Base-by-base conservation (phyloP, 179 eudicot species). In the Drosera spatulata region DNA sequence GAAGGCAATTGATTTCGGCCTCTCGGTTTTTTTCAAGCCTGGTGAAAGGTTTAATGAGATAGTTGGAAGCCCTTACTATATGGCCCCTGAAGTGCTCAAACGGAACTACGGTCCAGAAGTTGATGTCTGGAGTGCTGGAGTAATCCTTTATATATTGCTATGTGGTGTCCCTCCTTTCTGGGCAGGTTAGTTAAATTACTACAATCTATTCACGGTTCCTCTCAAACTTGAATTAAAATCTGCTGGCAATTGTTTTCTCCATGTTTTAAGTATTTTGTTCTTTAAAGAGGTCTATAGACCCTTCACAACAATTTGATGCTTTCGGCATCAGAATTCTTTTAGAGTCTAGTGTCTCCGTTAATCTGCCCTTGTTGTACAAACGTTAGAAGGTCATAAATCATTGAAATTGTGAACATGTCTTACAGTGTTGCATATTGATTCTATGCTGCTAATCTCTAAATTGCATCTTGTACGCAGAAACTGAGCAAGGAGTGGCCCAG, bases 111-210 rank as follows among this genome's bases (percentile, higher is more conserved):
- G 97, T 48, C 95, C 89, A 12, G 89, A 90, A 79, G 71, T 90
- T 4, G 97, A 90, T 67, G 87, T 90, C 14, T 90, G 97, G 97
- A 90, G 97, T 75, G 97, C 97, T 66, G 95, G 95, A 50, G 97
- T 90, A 0, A 90, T 90, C 68, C 89, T 90, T 64, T 90, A 90
- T 70, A 90, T 90, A 55, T 77, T 90, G 77, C 73, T 90, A 6
- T 85, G 89, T 73, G 97, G 97, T 56, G 79, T 85, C 47, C 97
- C 97, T 3, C 97, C 97, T 47, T 90, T 90, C 68, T 90, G 97
- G 97, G 95, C 97, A 73, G 96, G 96, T 86, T 39, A 69, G 61
- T 57, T 13, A 46, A 45, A 15, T 33, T 6, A 22, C 33, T 22
- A 22, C 33, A 22, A 22, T 22, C 33, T 22, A 22, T 22, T 22